Base-by-base conservation (phyloP, 2,329 filamentous ascomycete genomes). In the Fonsecaea pedrosoi region DNA sequence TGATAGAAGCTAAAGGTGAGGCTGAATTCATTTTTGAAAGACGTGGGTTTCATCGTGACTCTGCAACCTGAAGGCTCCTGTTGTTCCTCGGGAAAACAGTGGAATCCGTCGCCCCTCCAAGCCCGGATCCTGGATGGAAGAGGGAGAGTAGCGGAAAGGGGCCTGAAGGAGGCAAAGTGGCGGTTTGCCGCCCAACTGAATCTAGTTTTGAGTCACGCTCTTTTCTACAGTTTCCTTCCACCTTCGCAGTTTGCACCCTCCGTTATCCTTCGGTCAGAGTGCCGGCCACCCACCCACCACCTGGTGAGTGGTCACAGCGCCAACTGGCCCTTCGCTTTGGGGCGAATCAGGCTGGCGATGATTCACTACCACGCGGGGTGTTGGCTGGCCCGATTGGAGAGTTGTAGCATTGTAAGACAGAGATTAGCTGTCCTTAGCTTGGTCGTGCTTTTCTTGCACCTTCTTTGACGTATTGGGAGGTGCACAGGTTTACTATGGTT, bases 321-420 rank as follows among this genome's bases (percentile, higher is more conserved):
- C 13, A 30, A 25, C 25, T 34, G n/a, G 54, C 64, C 59, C 32
- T 45, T 54, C 18, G 35, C 45, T 34, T 48, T 42, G 59, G 64
- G 67, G 67, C 69, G 67, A 71, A 71, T 69, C 62, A 66, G 64
- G 60, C 69, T 68, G 63, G 30, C 58, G 64, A 61, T 66, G 69
- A 69, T 69, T 71, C 61, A 65, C 34, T 35, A 63, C 35, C 53
- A 54, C 37, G 65, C 62, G 15, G 25, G 54, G 15, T 48, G 3
- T 18, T 66, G 56, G 59, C 50, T 64, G 60, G 60, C 45, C 57
- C 68, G 48, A 60, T 64, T 62, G 61, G 65, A 42, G 35, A 53
- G 25, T 37, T 38, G 54, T 37, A 18, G 35, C 54, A 40, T 21
- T 58, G 54, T 60, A 34, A 57, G 55, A 60, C 55, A 37, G 45